Conservation (phyloP, 2,329 filamentous ascomycete species). For the Cercospora sp. region DNA sequence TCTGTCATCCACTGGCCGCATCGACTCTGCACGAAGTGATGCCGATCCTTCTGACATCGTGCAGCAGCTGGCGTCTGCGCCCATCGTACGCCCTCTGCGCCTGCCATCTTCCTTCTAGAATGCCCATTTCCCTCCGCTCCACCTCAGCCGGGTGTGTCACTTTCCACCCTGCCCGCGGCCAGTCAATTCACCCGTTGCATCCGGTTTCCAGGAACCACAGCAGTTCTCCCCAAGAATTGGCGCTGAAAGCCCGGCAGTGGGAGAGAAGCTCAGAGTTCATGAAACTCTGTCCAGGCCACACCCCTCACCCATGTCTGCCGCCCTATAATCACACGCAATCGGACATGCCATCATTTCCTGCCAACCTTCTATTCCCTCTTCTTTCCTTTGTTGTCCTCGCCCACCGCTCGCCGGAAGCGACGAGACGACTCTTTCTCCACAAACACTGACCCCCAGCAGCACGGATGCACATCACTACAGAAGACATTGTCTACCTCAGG, state of each 20-base stretch:
- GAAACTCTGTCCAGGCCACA: slow-evolving; percentile 5
- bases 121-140: background rate
- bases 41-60: background rate
- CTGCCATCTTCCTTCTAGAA: background rate
- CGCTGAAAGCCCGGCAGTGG: slow-evolving; percentile 8
- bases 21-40: background rate
- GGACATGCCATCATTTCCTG: slow-evolving; percentile 13
- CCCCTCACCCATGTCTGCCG: slow-evolving; percentile 1
- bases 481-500: slow-evolving; percentile 19
- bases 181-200: background rate
- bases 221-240: background rate
- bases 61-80: background rate
- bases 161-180: background rate
- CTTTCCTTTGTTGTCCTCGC: slow-evolving; percentile 4
- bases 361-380: slow-evolving; percentile 4
- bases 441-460: background rate
- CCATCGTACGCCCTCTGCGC: background rate
- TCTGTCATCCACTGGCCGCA: background rate
- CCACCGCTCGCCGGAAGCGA: background rate
- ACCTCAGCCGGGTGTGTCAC: background rate
- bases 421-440: background rate
- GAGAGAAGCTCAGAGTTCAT: slow-evolving; percentile 3
- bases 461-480: slow-evolving; percentile 13
- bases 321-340: slow-evolving; percentile 6
- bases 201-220: slow-evolving; percentile 11